Conservation (phyloP, 805 yeast species). For the Starmerella sp. region DNA sequence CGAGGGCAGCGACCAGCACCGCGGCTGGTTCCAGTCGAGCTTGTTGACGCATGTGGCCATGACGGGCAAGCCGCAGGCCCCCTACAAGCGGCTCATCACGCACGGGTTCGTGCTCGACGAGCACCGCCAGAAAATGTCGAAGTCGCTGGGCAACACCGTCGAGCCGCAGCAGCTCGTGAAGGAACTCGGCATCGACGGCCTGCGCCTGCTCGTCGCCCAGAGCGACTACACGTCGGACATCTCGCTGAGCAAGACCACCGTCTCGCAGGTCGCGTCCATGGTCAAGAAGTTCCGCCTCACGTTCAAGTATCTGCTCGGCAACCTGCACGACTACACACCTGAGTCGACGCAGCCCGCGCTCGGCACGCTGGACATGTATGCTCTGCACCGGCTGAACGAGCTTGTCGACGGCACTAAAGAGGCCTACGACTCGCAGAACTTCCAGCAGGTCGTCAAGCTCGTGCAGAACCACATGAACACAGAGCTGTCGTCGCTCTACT, state of each 20-base stretch:
- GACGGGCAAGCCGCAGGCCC: conserved; percentile 36
- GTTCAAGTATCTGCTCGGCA: conserved; percentile 71
- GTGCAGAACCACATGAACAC: conserved; percentile 63
- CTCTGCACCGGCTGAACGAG: conserved; percentile 43
- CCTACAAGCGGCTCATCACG: conserved; percentile 67
- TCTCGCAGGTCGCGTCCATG: conserved; percentile 67
- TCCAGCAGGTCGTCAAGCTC: conserved; percentile 55
- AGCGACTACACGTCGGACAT: conserved; percentile 78
- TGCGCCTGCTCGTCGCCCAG: conserved; percentile 83
- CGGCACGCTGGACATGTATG: conserved; percentile 42
- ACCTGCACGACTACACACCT: conserved; percentile 37
- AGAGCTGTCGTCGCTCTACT: conserved; percentile 70
- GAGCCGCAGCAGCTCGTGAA: conserved; percentile 53
- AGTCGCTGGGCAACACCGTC: conserved; percentile 75
- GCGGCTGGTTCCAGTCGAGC: conserved; percentile 98
- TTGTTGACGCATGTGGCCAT: conserved; percentile 62
- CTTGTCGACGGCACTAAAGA: conserved; percentile 36
- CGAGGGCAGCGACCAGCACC: conserved; percentile 97
- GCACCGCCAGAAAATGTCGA: conserved; percentile 83
- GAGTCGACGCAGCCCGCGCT: neutral
- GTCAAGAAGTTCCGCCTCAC: conserved; percentile 75
- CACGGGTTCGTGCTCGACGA: conserved; percentile 91
- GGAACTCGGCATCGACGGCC: conserved; percentile 77
- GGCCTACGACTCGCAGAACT: conserved; percentile 49
- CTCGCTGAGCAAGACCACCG: conserved; percentile 55